phyloP scores from a whole-genome alignment of 2,329 filamentous ascomycete species.

The Fusarium palustre region DNA sequence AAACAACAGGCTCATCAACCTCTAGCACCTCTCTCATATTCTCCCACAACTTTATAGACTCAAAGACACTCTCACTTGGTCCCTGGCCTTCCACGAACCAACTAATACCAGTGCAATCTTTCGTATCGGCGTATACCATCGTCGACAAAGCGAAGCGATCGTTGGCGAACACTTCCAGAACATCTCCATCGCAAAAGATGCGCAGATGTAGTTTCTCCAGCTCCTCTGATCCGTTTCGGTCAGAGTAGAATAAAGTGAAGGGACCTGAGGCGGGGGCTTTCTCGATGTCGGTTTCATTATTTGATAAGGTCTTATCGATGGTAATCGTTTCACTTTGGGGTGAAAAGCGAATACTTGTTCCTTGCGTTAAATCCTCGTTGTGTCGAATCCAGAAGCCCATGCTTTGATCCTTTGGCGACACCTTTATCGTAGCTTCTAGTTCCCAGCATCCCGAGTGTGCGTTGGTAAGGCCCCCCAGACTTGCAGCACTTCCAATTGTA shows the following conservation, averaged over 20 bases:
- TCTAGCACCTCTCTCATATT: constrained; percentile 34
- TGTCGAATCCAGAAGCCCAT: constrained; percentile 46
- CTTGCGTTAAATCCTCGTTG: constrained; percentile 43
- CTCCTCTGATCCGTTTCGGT: constrained; percentile 20
- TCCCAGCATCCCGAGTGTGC: constrained; percentile 40
- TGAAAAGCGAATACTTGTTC: constrained; percentile 56
- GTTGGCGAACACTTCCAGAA: constrained; percentile 46
- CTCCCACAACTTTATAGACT: constrained; percentile 42
- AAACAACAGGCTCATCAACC: constrained; percentile 24
- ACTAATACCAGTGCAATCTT: constrained; percentile 39
- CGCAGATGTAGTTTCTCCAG: constrained; percentile 40
- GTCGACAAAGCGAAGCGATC: constrained; percentile 47
- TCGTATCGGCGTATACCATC: constrained; percentile 40
- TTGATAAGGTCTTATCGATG: constrained; percentile 54
- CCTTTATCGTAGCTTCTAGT: constrained; percentile 41
- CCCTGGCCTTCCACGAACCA: constrained; percentile 40
- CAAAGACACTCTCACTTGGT: constrained; percentile 20
- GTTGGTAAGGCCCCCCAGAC: background rate
- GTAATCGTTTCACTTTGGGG: constrained; percentile 54
- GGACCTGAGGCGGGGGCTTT: constrained; percentile 54
- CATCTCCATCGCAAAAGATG: constrained; percentile 45
- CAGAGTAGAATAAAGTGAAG: constrained; percentile 58
- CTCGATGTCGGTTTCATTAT: constrained; percentile 49
- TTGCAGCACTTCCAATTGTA: background rate
- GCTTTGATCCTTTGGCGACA: constrained; percentile 10